Percentiles rank a stretch among this genome's conserved stretches.
phyloP scores from a whole-genome alignment of 2,329 filamentous ascomycete genomes.

The Cadophora sp. region DNA sequence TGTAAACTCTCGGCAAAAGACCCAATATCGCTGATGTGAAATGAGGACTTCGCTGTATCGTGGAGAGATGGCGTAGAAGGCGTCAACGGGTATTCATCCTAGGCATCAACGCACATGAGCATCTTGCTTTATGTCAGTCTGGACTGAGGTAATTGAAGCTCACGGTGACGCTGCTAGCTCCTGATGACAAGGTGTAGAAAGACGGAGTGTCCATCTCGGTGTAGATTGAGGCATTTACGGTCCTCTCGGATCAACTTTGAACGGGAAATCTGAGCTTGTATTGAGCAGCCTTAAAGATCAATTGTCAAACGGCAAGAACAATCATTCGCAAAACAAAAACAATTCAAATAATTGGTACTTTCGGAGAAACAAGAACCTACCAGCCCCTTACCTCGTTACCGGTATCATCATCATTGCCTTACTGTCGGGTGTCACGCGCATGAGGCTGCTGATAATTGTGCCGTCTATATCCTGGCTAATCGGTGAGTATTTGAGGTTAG shows the following conservation, averaged over 20 bases:
- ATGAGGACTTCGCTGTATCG: constrained; percentile 27
- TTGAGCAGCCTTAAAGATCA: background rate
- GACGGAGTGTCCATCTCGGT: constrained; percentile 16
- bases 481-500: constrained; percentile 20
- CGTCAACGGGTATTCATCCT: constrained; percentile 24
- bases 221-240: constrained; percentile 1
- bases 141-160: background rate
- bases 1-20: constrained; percentile 29
- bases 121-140: background rate
- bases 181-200: constrained; percentile 27
- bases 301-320: background rate
- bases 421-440: constrained; percentile 4
- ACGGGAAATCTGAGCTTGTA: background rate
- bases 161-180: constrained; percentile 22
- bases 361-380: background rate
- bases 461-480: constrained; percentile 4
- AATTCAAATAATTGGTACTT: background rate
- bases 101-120: background rate
- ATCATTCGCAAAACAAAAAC: background rate
- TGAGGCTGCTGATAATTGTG: background rate
- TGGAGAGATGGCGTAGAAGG: constrained; percentile 25
- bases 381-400: background rate
- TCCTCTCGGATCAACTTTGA: background rate
- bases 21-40: constrained; percentile 27
- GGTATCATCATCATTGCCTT: background rate